Evolutionary conservation across 139 green algal genomes (phyloP), one percentile per base, ranked within the genome.

Genomic region (Pleodorina starrii): DNA sequence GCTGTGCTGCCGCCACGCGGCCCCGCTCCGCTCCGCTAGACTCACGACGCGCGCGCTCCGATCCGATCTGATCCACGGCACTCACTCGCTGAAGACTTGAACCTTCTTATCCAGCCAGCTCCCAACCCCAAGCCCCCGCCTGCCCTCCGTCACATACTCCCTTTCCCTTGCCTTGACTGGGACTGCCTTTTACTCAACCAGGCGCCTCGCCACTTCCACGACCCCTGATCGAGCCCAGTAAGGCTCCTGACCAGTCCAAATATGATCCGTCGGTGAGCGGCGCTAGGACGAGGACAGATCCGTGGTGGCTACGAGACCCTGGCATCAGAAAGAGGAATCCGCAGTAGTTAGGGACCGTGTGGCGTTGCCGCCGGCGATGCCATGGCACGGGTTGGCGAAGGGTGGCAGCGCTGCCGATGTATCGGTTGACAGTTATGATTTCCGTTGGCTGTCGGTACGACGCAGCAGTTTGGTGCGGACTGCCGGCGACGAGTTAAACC

Each of bases 201-300:
- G 6, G 36, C 54, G 50, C 19, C 77, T 1, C 2, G 60, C 57
- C 81, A 16, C 81, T 87, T 5, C 81, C 81, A 1, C 35, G 46
- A 23, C 81, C 81, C 0, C 59, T 63, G 10, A 90, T 98, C 44
- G 51, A 73, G 6, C 91, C 86, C 36, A 91, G 94, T 4, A 77
- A 94, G 12, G 86, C 96, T 1, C 96, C 96, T 7, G 93, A 97
- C 85, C 94, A 96, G 79, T 87, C 76, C 12, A 87, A 86, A 6
- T 99, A 98, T 63, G 93, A 98, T 83, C 77, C 96, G 17, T 38
- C 90, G 4, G 96, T 95, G 69, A 73, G 60, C n/a, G n/a, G n/a
- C n/a, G n/a, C n/a, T n/a, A n/a, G n/a, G n/a, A n/a, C n/a, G n/a
- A n/a, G n/a, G n/a, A n/a, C n/a, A n/a, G n/a, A n/a, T n/a, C n/a